These are phyloP conservation scores for Ailanthus altissimus DNA, from an alignment of 345 rosid genomes.

Conservation along the genomic window DNA sequence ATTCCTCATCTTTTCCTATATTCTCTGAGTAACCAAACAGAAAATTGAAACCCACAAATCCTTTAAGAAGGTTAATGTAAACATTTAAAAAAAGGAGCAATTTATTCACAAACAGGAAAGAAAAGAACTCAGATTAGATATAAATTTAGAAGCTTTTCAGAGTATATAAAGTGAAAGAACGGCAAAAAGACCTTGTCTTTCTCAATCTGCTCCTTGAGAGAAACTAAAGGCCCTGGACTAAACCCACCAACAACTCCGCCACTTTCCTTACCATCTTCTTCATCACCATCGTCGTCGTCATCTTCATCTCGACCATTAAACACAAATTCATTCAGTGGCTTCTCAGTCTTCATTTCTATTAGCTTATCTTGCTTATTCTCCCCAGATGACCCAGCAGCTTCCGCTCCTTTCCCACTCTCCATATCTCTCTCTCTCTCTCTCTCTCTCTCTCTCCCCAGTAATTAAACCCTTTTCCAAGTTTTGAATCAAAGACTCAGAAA, in stretches of 20 bases:
- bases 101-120: neutral
- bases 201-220: slow-evolving; percentile 64
- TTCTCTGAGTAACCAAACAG: neutral
- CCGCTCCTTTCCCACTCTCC: slow-evolving; percentile 32
- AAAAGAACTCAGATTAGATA: neutral
- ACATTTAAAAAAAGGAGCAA: neutral
- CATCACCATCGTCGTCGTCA: slow-evolving; percentile 18
- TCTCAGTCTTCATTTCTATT: slow-evolving; percentile 28
- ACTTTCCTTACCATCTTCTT: slow-evolving; percentile 27
- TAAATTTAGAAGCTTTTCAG: neutral
- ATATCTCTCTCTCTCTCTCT: slow-evolving; percentile 22
- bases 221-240: slow-evolving; percentile 51
- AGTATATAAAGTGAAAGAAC: neutral
- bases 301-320: slow-evolving; percentile 19
- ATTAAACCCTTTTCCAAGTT: slow-evolving; percentile 2
- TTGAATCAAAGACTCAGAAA: neutral
- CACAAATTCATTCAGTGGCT: slow-evolving; percentile 12
- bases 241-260: slow-evolving; percentile 36
- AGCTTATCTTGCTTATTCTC: slow-evolving; percentile 8
- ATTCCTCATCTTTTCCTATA: neutral
- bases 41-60: neutral
- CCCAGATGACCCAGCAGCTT: slow-evolving; percentile 37
- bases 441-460: slow-evolving; percentile 9
- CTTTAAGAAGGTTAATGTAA: neutral
- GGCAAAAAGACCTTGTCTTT: slow-evolving; percentile 49